Evolutionary conservation across 495 filamentous ascomycete species (phyloP).

Genomic region (Xylaria grammica): DNA sequence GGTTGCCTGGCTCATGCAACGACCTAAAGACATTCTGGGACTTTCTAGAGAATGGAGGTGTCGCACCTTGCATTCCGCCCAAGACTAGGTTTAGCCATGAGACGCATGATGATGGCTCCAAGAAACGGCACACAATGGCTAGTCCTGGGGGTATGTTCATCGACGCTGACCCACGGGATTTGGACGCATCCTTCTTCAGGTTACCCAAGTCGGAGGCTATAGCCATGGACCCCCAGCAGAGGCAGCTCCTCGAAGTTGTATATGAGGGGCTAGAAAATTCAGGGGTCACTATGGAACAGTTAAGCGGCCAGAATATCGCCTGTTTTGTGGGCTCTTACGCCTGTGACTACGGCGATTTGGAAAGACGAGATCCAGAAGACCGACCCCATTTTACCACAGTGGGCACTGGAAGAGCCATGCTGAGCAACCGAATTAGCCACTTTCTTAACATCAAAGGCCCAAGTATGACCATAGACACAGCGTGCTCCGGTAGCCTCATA

Average conservation of each 20-base stretch:
- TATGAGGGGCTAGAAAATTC: constrained; percentile 85
- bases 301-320: constrained; percentile 72
- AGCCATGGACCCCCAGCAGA: constrained; percentile 81
- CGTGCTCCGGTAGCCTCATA: constrained; percentile 44
- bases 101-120: too few species aligned
- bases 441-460: constrained; percentile 26
- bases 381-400: not conserved
- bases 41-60: constrained; percentile 55
- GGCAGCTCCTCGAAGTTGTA: constrained; percentile 74
- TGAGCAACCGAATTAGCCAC: constrained; percentile 29
- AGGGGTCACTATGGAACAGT: constrained; percentile 73
- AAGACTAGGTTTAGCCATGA: too few species aligned
- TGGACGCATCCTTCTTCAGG: constrained; percentile 84
- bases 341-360: constrained; percentile 65
- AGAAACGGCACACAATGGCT: constrained; percentile 50
- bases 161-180: constrained; percentile 65
- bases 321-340: constrained; percentile 81
- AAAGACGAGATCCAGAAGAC: constrained; percentile 21
- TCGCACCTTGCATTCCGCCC: too few species aligned
- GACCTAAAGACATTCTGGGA: constrained; percentile 59
- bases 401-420: constrained; percentile 18
- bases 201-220: constrained; percentile 70
- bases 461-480: constrained; percentile 40
- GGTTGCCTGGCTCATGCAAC: constrained; percentile 52
- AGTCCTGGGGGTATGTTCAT: constrained; percentile 52